These are phyloP conservation scores for Coniochaeta prunicola DNA, from an alignment of 2,329 filamentous ascomycete genomes.

Conservation along the genomic window DNA sequence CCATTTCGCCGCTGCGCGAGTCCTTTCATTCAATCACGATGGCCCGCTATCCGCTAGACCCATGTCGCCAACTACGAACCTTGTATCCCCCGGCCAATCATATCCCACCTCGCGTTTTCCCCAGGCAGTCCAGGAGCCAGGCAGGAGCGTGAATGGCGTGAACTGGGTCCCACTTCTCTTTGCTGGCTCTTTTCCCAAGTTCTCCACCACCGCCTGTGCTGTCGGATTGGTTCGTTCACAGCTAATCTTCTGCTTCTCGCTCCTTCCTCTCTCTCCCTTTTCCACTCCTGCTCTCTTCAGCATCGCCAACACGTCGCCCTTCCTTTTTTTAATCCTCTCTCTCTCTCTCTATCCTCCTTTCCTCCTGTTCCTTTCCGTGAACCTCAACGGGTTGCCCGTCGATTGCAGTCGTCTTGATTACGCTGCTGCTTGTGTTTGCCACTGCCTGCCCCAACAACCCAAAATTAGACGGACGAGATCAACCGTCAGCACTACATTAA, in stretches of 20 bases:
- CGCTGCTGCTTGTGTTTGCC: slow-evolving; percentile 4
- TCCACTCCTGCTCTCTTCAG: slow-evolving; percentile 19
- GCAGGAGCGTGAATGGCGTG: slow-evolving; percentile 4
- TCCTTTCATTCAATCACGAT: slow-evolving; percentile 14
- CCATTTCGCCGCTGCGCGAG: not conserved
- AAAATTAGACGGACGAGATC: not conserved
- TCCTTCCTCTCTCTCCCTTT: slow-evolving; percentile 22
- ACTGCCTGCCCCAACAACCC: not conserved
- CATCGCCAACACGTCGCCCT: slow-evolving; percentile 14
- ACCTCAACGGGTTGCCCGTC: slow-evolving; percentile 19
- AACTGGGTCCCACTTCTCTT: slow-evolving; percentile 1
- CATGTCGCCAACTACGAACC: slow-evolving; percentile 11
- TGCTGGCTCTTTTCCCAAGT: slow-evolving; percentile 7
- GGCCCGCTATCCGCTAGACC: slow-evolving; percentile 19
- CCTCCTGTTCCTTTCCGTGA: slow-evolving; percentile 14
- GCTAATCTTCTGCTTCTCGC: slow-evolving; percentile 10
- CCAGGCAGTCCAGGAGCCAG: slow-evolving; percentile 8
- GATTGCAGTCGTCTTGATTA: slow-evolving; percentile 21
- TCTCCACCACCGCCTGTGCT: not conserved
- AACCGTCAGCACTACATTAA: not conserved
- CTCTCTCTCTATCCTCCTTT: slow-evolving; percentile 19
- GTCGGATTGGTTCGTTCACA: not conserved
- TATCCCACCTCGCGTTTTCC: slow-evolving; percentile 9
- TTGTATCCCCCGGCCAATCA: slow-evolving; percentile 13
- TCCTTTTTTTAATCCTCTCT: slow-evolving; percentile 20